Base-by-base conservation (phyloP, 371 early-diverging fungal genomes). In the Mortierella sp. region DNA sequence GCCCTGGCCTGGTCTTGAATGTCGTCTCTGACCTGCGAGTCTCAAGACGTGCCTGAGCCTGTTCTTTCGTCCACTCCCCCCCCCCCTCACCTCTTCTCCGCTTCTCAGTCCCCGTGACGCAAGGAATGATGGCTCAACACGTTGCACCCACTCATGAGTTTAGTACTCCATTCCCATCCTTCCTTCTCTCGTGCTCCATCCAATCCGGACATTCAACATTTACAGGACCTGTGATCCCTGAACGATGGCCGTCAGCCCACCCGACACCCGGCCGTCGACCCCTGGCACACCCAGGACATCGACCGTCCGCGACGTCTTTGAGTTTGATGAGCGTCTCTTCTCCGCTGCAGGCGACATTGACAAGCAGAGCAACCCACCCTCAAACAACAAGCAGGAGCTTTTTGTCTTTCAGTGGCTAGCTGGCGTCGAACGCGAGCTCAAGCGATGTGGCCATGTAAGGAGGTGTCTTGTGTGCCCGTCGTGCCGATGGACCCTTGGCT, bases 371-470 rank as follows among this genome's bases (percentile, higher is more conserved):
- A 69, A 65, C 55, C 79, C 79, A 12, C 66, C 79, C 9, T 69
- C 79, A 2, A 79, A 72, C 60, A 79, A 53, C 64, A 79, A 79
- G 60, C 79, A 72, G 51, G 95, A 95, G 76, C 84, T 93, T 7
- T 86, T 87, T 62, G 80, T 94, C 11, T 87, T 94, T 60, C 94
- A 93, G 69, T 95, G 94, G 94, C 84, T 95, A 29, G 89, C 93
- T 0, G 82, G 83, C 44, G 87, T 94, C 25, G 93, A 92, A 81
- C 85, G 89, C 66, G 92, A 92, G 61, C 81, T 85, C 52, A 87
- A 89, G 62, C 77, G 81, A 0, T 81, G 84, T 18, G 82, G 84
- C 47, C 74, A 80, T 64, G 90, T 90, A 86, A 60, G 82, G 44
- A 51, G 19, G 28, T 55, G 28, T 19, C 19, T 55, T 5, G 2